Percentiles rank a stretch among this genome's conserved stretches.
Conservation (phyloP, 2,329 filamentous ascomycete species). For the Alternaria dauci region DNA sequence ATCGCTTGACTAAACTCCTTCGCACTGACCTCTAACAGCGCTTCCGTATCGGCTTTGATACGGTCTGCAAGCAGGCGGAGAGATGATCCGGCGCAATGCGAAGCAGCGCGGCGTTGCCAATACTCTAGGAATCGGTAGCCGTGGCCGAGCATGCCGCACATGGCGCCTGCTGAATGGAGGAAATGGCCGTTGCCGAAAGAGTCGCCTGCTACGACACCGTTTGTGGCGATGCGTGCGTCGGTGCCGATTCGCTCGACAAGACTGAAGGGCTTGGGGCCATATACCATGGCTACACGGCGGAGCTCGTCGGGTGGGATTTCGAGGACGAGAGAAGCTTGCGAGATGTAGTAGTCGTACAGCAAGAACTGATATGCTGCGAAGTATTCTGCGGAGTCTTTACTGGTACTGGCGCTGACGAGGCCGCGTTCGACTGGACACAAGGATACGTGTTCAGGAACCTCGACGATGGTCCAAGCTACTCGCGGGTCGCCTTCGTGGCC, state of each 20-base stretch:
- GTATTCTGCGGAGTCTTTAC: constrained; percentile 23
- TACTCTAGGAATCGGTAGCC: constrained; percentile 26
- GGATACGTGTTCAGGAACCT: constrained; percentile 9
- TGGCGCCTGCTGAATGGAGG: constrained; percentile 24
- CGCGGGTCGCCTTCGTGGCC: constrained; percentile 14
- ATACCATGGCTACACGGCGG: constrained; percentile 23
- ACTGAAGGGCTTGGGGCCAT: constrained; percentile 29
- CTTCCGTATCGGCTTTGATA: constrained; percentile 25
- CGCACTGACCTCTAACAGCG: constrained; percentile 25
- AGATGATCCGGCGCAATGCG: constrained; percentile 20
- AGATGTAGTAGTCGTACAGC: constrained; percentile 28
- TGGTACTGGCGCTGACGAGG: constrained; percentile 8
- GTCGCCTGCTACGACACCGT: constrained; percentile 25
- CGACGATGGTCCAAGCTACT: constrained; percentile 14
- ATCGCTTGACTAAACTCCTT: constrained; percentile 31
- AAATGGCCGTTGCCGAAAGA: constrained; percentile 31
- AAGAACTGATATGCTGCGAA: constrained; percentile 27
- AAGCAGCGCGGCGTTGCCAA: constrained; percentile 21
- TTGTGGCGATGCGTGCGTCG: constrained; percentile 22
- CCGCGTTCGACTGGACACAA: constrained; percentile 7
- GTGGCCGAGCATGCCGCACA: constrained; percentile 30
- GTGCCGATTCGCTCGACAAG: constrained; percentile 25
- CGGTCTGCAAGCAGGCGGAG: constrained; percentile 24
- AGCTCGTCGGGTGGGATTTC: constrained; percentile 23
- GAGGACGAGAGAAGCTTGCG: constrained; percentile 24